phyloP scores from a whole-genome alignment of 164 flowering plant genomes.

The Aristolochia fimbriata region DNA sequence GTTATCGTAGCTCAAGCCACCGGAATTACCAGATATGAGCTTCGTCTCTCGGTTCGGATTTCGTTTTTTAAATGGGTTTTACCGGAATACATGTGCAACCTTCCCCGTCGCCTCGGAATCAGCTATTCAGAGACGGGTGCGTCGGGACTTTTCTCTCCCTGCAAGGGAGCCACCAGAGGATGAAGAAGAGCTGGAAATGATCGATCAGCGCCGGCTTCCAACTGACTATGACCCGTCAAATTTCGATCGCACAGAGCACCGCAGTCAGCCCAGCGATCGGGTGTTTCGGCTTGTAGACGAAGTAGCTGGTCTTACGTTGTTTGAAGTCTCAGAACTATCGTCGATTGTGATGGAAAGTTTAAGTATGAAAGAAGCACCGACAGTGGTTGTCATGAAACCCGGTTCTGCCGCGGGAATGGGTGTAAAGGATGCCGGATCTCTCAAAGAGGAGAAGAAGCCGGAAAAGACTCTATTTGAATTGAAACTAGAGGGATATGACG shows the following conservation, averaged over 20 bases:
- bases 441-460: constrained; percentile 47
- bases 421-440: constrained; percentile 20
- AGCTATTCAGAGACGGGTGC: constrained; percentile 7
- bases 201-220: constrained; percentile 79
- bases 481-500: constrained; percentile 58
- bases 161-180: constrained; percentile 32
- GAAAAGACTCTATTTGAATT: constrained; percentile 76
- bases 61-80: constrained; percentile 23
- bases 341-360: constrained; percentile 57
- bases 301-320: constrained; percentile 49
- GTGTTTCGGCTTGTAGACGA: constrained; percentile 88
- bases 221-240: constrained; percentile 76
- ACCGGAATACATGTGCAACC: constrained; percentile 6
- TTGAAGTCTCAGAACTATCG: constrained; percentile 48
- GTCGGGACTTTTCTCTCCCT: constrained; percentile 31
- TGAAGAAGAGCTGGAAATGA: constrained; percentile 52
- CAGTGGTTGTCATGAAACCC: constrained; percentile 58
- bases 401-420: constrained; percentile 13
- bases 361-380: constrained; percentile 52
- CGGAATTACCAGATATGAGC: constrained; percentile 28
- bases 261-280: constrained; percentile 80
- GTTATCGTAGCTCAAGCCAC: no score
- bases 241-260: constrained; percentile 81
- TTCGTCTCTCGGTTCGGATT: constrained; percentile 32
- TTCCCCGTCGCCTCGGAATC: constrained; percentile 5